Evolutionary conservation across 306 rosid genomes (phyloP), one percentile per base, ranked within the genome.

Genomic region (Urtica urens): DNA sequence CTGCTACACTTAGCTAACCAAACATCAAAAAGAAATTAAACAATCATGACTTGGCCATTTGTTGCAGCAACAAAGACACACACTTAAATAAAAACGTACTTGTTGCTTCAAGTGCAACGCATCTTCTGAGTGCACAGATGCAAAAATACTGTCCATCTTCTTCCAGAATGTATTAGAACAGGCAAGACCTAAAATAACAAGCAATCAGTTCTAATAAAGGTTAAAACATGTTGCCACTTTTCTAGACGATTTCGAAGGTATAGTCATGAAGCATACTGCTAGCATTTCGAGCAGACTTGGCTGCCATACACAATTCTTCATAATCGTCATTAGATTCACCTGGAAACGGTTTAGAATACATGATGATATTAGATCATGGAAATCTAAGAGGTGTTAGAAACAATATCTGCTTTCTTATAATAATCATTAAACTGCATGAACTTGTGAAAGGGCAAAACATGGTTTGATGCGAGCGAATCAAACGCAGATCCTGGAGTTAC

Each of bases 291-390:
- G 96, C 88, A 52, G 76, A 74, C 34, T 63, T 76, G 49, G 93
- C 94, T 59, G 88, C 96, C 64, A 62, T 58, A 65, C 25, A 42
- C 19, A 87, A 62, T 57, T 80, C 96, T 70, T 80, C 96, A 15
- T 15, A 78, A 64, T 83, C 94, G 21, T 80, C 96, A 38, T 83
- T 86, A 55, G 76, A 71, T 72, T 80, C 94, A 67, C 94, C 96
- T 83, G 68, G 57, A 76, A 37, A 75, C n/a, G n/a, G n/a, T n/a
- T n/a, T n/a, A n/a, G n/a, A n/a, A n/a, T n/a, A n/a, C n/a, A n/a
- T n/a, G n/a, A n/a, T n/a, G n/a, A n/a, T n/a, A n/a, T n/a, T n/a
- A n/a, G n/a, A n/a, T n/a, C n/a, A n/a, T n/a, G n/a, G n/a, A n/a
- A n/a, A n/a, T n/a, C n/a, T n/a, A n/a, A n/a, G n/a, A n/a, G n/a